Percentiles rank a stretch among this genome's conserved stretches.
Conservation (phyloP, 805 yeast species). For the Lachancea meyersii region DNA sequence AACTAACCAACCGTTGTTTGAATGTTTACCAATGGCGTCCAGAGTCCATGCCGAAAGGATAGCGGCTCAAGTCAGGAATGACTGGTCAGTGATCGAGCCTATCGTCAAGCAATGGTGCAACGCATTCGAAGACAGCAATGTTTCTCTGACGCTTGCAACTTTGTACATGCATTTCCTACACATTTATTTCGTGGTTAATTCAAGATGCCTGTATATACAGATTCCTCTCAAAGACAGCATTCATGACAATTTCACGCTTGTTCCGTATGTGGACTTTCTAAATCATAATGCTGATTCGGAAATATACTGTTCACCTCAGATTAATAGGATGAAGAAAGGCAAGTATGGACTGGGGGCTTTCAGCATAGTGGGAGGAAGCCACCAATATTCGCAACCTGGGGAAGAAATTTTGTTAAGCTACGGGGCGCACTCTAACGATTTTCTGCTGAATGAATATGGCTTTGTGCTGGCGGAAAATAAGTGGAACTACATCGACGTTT, state of each 20-base stretch:
- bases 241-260: constrained; percentile 76
- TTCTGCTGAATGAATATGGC: constrained; percentile 81
- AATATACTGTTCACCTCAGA: constrained; percentile 49
- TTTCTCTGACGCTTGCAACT: neutral
- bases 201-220: constrained; percentile 81
- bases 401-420: constrained; percentile 70
- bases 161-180: constrained; percentile 41
- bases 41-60: constrained; percentile 39
- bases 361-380: constrained; percentile 26
- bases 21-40: constrained; percentile 42
- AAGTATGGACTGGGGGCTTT: constrained; percentile 29
- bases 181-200: constrained; percentile 84
- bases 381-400: constrained; percentile 16
- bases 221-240: constrained; percentile 46
- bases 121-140: constrained; percentile 1
- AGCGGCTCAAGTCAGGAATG: constrained; percentile 38
- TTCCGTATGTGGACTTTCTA: constrained; percentile 83
- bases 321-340: constrained; percentile 43
- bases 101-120: constrained; percentile 23
- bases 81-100: constrained; percentile 36
- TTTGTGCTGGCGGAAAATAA: constrained; percentile 52
- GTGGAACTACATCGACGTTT: constrained; percentile 69
- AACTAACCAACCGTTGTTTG: constrained; percentile 26
- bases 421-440: constrained; percentile 85
- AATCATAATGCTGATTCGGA: constrained; percentile 53